Conservation (phyloP, 768 basidiomycete species). For the Leucocoprinus sp. region DNA sequence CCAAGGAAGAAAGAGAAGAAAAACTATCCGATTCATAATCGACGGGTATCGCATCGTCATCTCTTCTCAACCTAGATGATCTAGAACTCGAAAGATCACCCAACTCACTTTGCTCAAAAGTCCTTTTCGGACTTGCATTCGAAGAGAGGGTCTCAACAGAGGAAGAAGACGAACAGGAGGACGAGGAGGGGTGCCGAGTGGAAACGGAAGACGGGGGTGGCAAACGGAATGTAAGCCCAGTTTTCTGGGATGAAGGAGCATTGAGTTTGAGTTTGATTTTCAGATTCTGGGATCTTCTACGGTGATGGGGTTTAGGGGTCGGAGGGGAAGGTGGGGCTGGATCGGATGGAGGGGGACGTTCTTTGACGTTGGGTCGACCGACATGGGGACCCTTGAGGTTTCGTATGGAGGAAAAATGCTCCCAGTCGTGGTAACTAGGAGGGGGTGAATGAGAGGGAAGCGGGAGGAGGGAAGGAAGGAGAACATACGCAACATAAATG, state of each 20-base stretch:
- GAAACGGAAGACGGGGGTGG: constrained; percentile 9
- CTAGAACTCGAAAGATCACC: constrained; percentile 5
- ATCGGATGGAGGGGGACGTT: constrained; percentile 26
- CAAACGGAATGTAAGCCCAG: constrained; percentile 3
- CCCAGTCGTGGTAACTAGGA: constrained; percentile 83
- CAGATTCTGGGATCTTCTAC: too few relatives aligned
- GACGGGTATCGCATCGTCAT: too few relatives aligned
- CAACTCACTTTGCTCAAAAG: constrained; percentile 25
- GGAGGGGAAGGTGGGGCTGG: constrained; percentile 21
- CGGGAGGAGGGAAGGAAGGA: not conserved
- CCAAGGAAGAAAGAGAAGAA: constrained; percentile 23
- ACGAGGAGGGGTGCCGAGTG: constrained; percentile 3
- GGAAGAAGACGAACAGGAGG: constrained; percentile 1
- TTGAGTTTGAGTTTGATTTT: constrained; percentile 10
- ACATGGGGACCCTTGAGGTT: constrained; percentile 78
- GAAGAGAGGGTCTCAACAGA: too few relatives aligned
- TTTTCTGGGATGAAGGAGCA: not conserved
- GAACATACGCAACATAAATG: constrained; percentile 79
- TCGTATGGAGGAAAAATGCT: constrained; percentile 91
- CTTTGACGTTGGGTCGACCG: constrained; percentile 59
- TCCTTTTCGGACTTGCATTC: constrained; percentile 21
- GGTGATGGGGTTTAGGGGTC: constrained; percentile 20
- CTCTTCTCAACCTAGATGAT: too few relatives aligned
- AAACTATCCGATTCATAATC: constrained; percentile 16
- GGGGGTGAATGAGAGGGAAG: not conserved